phyloP scores from a whole-genome alignment of 176 grass and related monocot species.

The Oryza meridionalis region DNA sequence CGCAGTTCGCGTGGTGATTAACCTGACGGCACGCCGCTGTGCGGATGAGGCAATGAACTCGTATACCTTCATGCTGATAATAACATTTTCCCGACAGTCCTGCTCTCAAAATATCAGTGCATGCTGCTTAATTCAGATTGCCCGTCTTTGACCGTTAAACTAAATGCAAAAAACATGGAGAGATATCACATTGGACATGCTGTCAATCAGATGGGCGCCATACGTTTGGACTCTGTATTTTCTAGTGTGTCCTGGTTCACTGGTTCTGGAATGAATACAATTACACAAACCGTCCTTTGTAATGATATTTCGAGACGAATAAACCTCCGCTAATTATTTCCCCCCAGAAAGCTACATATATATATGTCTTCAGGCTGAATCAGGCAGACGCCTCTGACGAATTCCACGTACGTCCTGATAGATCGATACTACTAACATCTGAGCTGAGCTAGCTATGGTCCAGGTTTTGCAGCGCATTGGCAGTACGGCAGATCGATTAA shows the following conservation, averaged over 20 bases:
- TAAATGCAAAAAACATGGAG: background rate
- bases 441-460: background rate
- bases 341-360: too few relatives aligned
- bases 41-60: background rate
- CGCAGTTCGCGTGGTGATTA: background rate
- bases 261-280: background rate
- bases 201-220: background rate
- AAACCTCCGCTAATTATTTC: too few relatives aligned
- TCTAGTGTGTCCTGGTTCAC: background rate
- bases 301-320: too few relatives aligned
- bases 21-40: background rate
- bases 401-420: constrained; percentile 26
- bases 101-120: background rate
- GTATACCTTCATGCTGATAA: background rate
- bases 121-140: background rate
- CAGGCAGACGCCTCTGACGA: constrained; percentile 6
- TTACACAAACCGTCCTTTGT: too few relatives aligned
- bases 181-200: background rate
- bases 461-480: too few relatives aligned
- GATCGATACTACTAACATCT: background rate
- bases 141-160: background rate
- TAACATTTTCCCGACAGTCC: background rate
- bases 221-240: background rate
- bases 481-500: too few relatives aligned
- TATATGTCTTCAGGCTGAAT: background rate